Percentiles rank a stretch among this genome's conserved stretches.
Conservation (phyloP, 1,139 yeast genomes). For the Magnusiomyces suaveolens region DNA sequence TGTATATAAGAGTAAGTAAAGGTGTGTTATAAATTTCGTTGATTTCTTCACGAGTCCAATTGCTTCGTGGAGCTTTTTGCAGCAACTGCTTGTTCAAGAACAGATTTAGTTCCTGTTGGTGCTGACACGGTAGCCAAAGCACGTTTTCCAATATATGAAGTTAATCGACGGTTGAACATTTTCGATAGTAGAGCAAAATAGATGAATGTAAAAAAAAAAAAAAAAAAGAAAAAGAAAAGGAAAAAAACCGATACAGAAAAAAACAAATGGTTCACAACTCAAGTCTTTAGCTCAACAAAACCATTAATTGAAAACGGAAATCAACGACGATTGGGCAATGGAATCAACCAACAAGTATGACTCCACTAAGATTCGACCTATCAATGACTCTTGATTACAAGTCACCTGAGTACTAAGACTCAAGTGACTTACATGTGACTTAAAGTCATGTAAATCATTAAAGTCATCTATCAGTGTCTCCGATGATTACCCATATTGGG, state of each 20-base stretch:
- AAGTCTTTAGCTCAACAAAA: too few species aligned
- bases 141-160: not conserved
- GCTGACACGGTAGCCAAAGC: not conserved
- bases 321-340: not conserved
- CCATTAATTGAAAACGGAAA: not conserved
- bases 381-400: too few species aligned
- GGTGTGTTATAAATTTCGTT: conserved; percentile 55
- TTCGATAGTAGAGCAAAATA: not conserved
- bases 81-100: conserved; percentile 10
- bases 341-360: not conserved
- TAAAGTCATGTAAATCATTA: not conserved
- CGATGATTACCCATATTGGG: not conserved
- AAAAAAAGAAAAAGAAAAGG: not conserved
- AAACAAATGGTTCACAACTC: not conserved
- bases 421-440: not conserved
- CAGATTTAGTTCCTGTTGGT: not conserved
- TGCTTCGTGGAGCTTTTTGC: conserved; percentile 25
- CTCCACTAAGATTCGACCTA: too few species aligned
- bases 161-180: too few species aligned
- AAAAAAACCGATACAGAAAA: not conserved
- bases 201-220: not conserved
- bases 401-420: too few species aligned
- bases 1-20: conserved; percentile 46
- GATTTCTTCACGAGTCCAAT: conserved; percentile 56
- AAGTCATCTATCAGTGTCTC: not conserved